Evolutionary conservation across 2,329 filamentous ascomycete genomes (phyloP).

Genomic region (Pyrenochaeta sp.): DNA sequence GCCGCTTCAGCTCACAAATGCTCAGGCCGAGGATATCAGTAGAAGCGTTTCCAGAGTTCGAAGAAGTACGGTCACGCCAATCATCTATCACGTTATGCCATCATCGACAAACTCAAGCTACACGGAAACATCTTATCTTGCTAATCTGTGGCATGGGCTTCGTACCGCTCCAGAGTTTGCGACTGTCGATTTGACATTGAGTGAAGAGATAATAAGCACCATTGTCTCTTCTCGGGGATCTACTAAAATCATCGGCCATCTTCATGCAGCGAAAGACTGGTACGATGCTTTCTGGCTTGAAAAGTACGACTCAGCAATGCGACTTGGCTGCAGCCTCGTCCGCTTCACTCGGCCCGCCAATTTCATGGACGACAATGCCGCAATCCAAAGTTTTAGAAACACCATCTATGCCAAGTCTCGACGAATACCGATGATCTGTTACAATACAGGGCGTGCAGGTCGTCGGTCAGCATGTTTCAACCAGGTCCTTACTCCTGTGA

Average conservation of each 20-base stretch:
- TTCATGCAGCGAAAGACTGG: constrained; percentile 63
- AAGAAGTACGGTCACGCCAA: constrained; percentile 64
- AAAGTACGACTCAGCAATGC: constrained; percentile 65
- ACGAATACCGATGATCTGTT: constrained; percentile 65
- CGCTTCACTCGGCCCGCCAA: constrained; percentile 66
- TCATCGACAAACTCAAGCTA: constrained; percentile 27
- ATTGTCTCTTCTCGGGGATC: constrained; percentile 61
- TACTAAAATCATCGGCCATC: constrained; percentile 68
- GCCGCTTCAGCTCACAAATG: constrained; percentile 25
- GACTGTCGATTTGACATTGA: constrained; percentile 66
- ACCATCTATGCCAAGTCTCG: constrained; percentile 55
- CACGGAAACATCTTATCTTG: constrained; percentile 56
- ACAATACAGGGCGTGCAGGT: constrained; percentile 69
- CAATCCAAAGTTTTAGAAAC: constrained; percentile 64
- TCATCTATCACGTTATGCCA: constrained; percentile 50
- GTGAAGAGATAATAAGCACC: constrained; percentile 59
- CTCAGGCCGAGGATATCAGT: constrained; percentile 58
- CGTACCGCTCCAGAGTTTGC: constrained; percentile 69
- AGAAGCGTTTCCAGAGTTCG: constrained; percentile 65
- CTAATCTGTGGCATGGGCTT: constrained; percentile 66
- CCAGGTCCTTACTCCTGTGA: constrained; percentile 67
- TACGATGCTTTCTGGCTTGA: constrained; percentile 62
- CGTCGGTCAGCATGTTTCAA: constrained; percentile 73
- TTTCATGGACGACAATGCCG: constrained; percentile 68
- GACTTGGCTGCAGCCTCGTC: constrained; percentile 67